phyloP scores from a whole-genome alignment of 2,329 filamentous ascomycete genomes.

The Fusarium keratoplasticum region DNA sequence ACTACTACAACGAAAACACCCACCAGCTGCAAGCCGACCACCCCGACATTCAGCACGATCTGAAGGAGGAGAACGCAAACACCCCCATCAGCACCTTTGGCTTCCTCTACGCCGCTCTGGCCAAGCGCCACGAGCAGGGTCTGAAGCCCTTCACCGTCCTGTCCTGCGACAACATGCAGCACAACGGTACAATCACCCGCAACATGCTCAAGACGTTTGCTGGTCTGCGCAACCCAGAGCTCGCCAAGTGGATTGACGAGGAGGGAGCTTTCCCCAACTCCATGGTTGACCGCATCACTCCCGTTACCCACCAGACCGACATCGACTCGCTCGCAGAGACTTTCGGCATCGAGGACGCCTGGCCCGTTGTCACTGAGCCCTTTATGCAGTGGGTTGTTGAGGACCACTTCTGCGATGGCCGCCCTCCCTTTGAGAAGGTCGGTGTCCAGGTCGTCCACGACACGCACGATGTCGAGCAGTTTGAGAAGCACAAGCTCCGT shows the following conservation, averaged over 20 bases:
- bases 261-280: constrained; percentile 64
- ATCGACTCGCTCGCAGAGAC: constrained; percentile 56
- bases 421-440: constrained; percentile 63
- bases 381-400: constrained; percentile 69
- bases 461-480: constrained; percentile 64
- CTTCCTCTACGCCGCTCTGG: constrained; percentile 64
- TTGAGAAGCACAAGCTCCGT: constrained; percentile 68
- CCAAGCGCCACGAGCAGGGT: constrained; percentile 57
- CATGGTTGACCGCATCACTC: constrained; percentile 68
- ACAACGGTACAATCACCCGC: constrained; percentile 65
- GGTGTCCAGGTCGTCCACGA: constrained; percentile 64
- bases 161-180: constrained; percentile 69
- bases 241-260: constrained; percentile 62
- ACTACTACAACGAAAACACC: constrained; percentile 70
- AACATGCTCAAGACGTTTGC: constrained; percentile 65
- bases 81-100: constrained; percentile 62
- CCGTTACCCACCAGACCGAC: constrained; percentile 59
- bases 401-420: constrained; percentile 63
- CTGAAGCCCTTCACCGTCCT: constrained; percentile 65
- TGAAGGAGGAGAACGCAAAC: constrained; percentile 57
- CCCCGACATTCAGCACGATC: constrained; percentile 62
- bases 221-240: constrained; percentile 56
- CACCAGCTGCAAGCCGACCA: constrained; percentile 62
- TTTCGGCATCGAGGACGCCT: constrained; percentile 62
- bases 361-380: constrained; percentile 67